phyloP scores from a whole-genome alignment of 495 filamentous ascomycete species.

The Aspergillus sclerotiicarbonarius region DNA sequence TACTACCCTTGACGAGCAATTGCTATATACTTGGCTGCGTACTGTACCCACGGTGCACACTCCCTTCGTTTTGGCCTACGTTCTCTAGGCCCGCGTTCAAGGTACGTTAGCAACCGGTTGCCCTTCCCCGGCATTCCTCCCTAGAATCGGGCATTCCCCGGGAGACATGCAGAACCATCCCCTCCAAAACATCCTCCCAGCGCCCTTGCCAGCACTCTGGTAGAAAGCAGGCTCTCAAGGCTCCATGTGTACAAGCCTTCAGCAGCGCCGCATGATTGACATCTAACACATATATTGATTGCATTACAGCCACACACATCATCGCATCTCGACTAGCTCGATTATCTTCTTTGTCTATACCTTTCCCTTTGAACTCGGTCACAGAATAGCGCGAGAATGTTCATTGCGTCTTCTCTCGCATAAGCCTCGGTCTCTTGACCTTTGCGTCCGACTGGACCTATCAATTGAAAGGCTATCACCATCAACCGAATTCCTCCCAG shows the following conservation, averaged over 20 bases:
- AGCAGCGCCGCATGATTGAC: slow-evolving; percentile 8
- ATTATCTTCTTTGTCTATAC: background rate
- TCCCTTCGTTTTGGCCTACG: slow-evolving; percentile 9
- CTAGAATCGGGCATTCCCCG: slow-evolving; percentile 33
- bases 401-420: slow-evolving; percentile 26
- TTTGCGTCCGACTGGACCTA: slow-evolving; percentile 16
- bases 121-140: slow-evolving; percentile 37
- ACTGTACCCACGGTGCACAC: slow-evolving; percentile 18
- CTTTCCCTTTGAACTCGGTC: background rate
- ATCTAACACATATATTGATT: background rate
- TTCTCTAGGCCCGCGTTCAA: slow-evolving; percentile 7
- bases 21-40: background rate
- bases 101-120: slow-evolving; percentile 26
- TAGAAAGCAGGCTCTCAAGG: slow-evolving; percentile 13
- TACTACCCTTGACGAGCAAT: background rate
- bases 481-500: slow-evolving; percentile 8
- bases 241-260: slow-evolving; percentile 7
- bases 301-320: slow-evolving; percentile 5
- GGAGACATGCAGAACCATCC: slow-evolving; percentile 19
- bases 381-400: slow-evolving; percentile 27
- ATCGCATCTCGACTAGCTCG: background rate
- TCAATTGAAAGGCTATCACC: slow-evolving; percentile 10
- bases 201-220: slow-evolving; percentile 19
- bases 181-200: slow-evolving; percentile 22
- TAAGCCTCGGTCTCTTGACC: slow-evolving; percentile 42